These are phyloP conservation scores for Fusarium setosum DNA, from an alignment of 2,329 filamentous ascomycete species.

Conservation along the genomic window DNA sequence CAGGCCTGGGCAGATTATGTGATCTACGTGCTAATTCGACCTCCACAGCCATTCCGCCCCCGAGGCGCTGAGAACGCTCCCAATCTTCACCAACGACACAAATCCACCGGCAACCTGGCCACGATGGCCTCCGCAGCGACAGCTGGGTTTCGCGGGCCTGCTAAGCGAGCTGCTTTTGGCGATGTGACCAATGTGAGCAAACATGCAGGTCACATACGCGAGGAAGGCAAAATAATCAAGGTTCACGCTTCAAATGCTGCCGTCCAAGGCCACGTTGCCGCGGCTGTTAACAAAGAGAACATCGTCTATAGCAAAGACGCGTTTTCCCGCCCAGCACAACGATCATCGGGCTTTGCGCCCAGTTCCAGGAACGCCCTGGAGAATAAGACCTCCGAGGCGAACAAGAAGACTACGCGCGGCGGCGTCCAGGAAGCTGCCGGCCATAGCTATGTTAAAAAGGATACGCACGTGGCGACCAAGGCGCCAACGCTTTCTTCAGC, in stretches of 20 bases:
- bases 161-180: constrained; percentile 83
- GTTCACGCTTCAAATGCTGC: constrained; percentile 37
- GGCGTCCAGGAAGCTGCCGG: constrained; percentile 23
- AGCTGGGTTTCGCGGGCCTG: constrained; percentile 54
- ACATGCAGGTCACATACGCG: constrained; percentile 43
- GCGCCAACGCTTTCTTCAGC: constrained; percentile 23
- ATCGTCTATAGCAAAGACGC: constrained; percentile 47
- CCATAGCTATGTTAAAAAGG: constrained; percentile 32
- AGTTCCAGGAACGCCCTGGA: constrained; percentile 40
- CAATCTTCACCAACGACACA: constrained; percentile 80
- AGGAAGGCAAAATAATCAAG: constrained; percentile 52
- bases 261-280: constrained; percentile 39
- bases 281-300: constrained; percentile 59
- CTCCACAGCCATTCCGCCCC: constrained; percentile 52
- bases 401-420: constrained; percentile 36
- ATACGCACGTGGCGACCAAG: constrained; percentile 30
- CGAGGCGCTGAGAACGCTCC: constrained; percentile 62
- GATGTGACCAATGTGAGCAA: constrained; percentile 81
- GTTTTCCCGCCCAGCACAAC: constrained; percentile 53
- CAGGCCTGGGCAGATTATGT: constrained; percentile 8
- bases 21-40: constrained; percentile 27
- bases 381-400: constrained; percentile 38
- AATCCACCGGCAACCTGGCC: constrained; percentile 75
- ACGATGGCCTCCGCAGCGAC: constrained; percentile 40
- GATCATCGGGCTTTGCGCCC: constrained; percentile 33